Evolutionary conservation across 345 rosid species (phyloP).

Genomic region (Acer negundo): DNA sequence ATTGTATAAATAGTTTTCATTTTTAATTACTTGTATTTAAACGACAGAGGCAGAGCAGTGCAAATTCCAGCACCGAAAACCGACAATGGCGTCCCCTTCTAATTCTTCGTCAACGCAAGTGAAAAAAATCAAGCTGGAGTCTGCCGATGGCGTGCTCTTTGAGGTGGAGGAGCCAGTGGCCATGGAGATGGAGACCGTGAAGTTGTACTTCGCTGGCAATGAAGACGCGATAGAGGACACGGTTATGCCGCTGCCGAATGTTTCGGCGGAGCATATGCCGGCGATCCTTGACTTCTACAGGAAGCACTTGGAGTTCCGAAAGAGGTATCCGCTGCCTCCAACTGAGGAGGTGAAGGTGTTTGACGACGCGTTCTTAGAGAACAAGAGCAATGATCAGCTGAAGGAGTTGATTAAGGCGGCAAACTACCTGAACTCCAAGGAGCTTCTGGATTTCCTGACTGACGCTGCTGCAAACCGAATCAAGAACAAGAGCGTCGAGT

Average conservation of each 20-base stretch:
- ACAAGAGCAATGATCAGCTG: slow-evolving; percentile 19
- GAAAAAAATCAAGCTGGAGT: slow-evolving; percentile 22
- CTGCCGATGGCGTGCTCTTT: slow-evolving; percentile 27
- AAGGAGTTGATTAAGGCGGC: slow-evolving; percentile 37
- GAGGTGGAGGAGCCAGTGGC: slow-evolving; percentile 31
- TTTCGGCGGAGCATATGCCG: slow-evolving; percentile 17
- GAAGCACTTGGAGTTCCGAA: slow-evolving; percentile 21
- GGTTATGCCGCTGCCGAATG: slow-evolving; percentile 37
- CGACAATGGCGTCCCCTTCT: background rate
- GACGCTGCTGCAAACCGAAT: slow-evolving; percentile 35
- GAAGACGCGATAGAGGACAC: background rate
- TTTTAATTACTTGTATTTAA: too few species aligned
- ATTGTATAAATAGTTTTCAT: too few species aligned
- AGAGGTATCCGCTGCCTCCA: background rate
- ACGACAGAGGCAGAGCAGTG: too few species aligned
- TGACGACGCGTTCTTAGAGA: slow-evolving; percentile 17
- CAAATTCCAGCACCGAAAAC: too few species aligned
- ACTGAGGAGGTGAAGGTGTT: slow-evolving; percentile 16
- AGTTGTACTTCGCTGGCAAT: slow-evolving; percentile 22
- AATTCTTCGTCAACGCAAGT: background rate
- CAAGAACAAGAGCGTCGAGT: slow-evolving; percentile 43
- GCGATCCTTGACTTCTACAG: slow-evolving; percentile 31
- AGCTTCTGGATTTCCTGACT: slow-evolving; percentile 32
- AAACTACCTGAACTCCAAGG: slow-evolving; percentile 34
- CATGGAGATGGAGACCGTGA: slow-evolving; percentile 32